phyloP scores from a whole-genome alignment of 257 asterid species.

The Solanum tarijense region DNA sequence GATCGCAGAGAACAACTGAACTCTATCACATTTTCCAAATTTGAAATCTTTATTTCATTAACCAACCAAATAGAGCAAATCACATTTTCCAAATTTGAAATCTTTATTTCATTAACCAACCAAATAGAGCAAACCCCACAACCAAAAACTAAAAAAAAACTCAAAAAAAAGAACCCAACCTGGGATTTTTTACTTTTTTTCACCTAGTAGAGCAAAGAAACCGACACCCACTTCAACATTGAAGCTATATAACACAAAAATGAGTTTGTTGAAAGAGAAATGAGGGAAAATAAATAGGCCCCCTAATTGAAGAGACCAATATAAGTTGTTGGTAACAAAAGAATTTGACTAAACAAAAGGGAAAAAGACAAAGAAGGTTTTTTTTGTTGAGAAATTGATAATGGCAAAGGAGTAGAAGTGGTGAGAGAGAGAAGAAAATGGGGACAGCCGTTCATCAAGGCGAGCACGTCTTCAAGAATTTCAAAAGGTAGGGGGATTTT shows the following conservation, averaged over 20 bases:
- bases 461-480: not conserved
- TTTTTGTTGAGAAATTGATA: not conserved
- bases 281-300: conserved; percentile 2
- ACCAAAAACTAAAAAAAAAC: not conserved
- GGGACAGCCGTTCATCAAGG: not conserved
- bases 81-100: not conserved
- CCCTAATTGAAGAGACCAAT: not conserved
- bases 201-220: conserved; percentile 5
- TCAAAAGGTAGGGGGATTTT: not conserved
- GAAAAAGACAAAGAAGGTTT: not conserved
- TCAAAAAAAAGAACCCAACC: not conserved
- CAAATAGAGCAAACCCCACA: conserved; percentile 5
- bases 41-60: conserved; percentile 6
- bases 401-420: not conserved
- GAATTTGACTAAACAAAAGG: conserved; percentile 6
- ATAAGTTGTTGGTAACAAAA: not conserved
- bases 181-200: not conserved
- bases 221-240: conserved; percentile 19
- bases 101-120: conserved; percentile 17
- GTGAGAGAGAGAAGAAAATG: not conserved
- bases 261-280: conserved; percentile 12
- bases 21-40: not conserved
- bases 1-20: not conserved
- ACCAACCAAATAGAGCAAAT: conserved; percentile 15
- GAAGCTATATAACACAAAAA: conserved; percentile 26